Conservation (phyloP, 73 alveolate genomes). For the Stentor coeruleus region DNA sequence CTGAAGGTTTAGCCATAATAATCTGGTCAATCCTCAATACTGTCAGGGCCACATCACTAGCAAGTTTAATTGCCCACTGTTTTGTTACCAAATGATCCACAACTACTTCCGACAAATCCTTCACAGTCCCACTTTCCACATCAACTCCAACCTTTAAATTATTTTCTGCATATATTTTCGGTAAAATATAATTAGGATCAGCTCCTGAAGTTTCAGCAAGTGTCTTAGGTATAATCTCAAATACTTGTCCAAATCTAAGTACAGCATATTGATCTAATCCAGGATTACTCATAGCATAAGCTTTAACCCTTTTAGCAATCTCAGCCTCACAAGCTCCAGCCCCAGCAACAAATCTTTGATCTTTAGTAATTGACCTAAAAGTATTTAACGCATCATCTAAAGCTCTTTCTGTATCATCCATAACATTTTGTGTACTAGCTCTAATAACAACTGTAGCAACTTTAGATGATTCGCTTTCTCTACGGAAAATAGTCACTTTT, state of each 20-base stretch:
- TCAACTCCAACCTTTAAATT: slow-evolving; percentile 75
- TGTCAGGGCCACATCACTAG: slow-evolving; percentile 94
- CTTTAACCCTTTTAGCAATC: slow-evolving; percentile 53
- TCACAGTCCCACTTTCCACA: slow-evolving; percentile 74
- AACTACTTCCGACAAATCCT: slow-evolving; percentile 62
- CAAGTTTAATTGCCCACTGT: slow-evolving; percentile 94
- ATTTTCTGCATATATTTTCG: slow-evolving; percentile 85
- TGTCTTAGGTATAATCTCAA: slow-evolving; percentile 96
- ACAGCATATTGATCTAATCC: slow-evolving; percentile 95
- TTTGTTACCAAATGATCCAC: slow-evolving; percentile 91
- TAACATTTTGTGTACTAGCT: slow-evolving; percentile 89
- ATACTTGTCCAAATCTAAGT: slow-evolving; percentile 94
- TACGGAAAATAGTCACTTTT: slow-evolving; percentile 81
- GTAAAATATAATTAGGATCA: slow-evolving; percentile 87
- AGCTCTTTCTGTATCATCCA: slow-evolving; percentile 97
- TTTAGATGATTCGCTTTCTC: slow-evolving; percentile 75
- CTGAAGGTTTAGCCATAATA: slow-evolving; percentile 37
- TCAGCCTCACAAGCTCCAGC: slow-evolving; percentile 82
- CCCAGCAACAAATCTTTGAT: slow-evolving; percentile 51
- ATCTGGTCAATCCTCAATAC: slow-evolving; percentile 90
- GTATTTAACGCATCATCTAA: slow-evolving; percentile 94
- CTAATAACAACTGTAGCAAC: slow-evolving; percentile 86
- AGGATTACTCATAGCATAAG: slow-evolving; percentile 57
- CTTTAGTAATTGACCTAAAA: slow-evolving; percentile 64
- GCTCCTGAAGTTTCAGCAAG: slow-evolving; percentile 97